A percentile compares a stretch with the other conserved stretches of the same genome.
These are phyloP conservation scores for Cladosporium sp. DNA, from an alignment of 2,329 filamentous ascomycete genomes.

Conservation along the genomic window DNA sequence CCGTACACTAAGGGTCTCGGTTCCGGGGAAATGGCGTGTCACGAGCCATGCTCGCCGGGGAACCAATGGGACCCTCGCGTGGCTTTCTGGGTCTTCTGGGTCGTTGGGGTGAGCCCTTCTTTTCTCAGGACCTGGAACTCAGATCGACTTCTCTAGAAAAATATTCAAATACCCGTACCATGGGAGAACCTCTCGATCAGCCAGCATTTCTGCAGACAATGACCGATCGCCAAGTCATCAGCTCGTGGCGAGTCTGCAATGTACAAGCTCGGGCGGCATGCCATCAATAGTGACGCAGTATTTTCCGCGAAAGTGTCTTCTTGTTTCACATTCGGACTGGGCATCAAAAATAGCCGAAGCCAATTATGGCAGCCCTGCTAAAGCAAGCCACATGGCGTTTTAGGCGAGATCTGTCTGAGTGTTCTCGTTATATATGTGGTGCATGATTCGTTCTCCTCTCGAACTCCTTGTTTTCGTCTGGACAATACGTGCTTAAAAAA, in stretches of 20 bases:
- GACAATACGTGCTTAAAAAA: background rate
- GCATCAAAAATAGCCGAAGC: background rate
- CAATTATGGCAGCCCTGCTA: background rate
- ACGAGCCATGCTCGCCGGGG: background rate
- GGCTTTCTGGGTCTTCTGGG: background rate
- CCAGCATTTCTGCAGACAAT: background rate
- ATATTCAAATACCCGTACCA: background rate
- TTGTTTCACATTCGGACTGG: background rate
- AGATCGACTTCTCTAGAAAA: background rate
- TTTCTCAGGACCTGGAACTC: background rate
- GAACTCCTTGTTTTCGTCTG: background rate
- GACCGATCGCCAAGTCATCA: background rate
- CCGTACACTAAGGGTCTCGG: background rate
- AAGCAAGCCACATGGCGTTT: background rate
- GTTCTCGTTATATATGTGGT: background rate
- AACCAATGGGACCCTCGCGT: background rate
- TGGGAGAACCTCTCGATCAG: background rate
- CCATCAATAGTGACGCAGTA: background rate
- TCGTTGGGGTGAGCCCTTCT: background rate
- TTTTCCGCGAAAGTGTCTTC: background rate
- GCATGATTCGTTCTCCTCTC: background rate
- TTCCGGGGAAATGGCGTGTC: background rate
- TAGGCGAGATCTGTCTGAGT: background rate
- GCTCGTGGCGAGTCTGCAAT: background rate
- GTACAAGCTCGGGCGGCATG: background rate